Evolutionary conservation across 2,329 filamentous ascomycete genomes (phyloP), one percentile per base, ranked within the genome.

Genomic region (Hymenoscyphus albidus): DNA sequence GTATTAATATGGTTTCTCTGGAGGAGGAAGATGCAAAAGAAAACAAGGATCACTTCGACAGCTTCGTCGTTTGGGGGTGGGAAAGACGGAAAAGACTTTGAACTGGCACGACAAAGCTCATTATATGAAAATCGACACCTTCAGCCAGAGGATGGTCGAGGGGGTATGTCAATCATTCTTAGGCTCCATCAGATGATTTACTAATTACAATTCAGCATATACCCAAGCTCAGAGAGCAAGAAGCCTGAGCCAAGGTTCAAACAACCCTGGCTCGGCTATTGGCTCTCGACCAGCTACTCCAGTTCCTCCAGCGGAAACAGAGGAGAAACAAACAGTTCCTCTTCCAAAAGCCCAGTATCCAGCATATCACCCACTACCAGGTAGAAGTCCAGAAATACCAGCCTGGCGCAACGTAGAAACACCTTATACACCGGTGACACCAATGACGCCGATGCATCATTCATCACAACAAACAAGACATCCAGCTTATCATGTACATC

Each of bases 1-100:
- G 40, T 69, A 3, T 18, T 71, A 1, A 13, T 68, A 51, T 70
- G 68, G 69, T 69, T 69, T 58, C 70, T 64, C 39, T 35, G 65
- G 31, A 65, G 66, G 32, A 65, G 64, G 55, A 62, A 65, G 54
- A 57, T 59, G 9, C 61, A 68, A 62, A 67, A 67, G 59, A 32
- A 51, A 18, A 38, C 57, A 60, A 35, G 42, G 27, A 40, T n/a
- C 51, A 40, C 4, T 13, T 48, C 42, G 7, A 35, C 39, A 48
- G 7, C 63, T n/a, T 38, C 62, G 18, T 63, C 32, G 22, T 54
- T 54, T 54, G 38, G 42, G 18, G 42, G 22, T 13, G 58, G 27
- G 48, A 64, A 64, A 35, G 62, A 59, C 38, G 58, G 62, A 14
- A 65, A 65, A 40, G 64, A 65, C 16, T 65, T 44, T 60, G 55